Base-by-base conservation (phyloP, 108 stramenopile genomes). In the Cyclostephanos tholiformis region DNA sequence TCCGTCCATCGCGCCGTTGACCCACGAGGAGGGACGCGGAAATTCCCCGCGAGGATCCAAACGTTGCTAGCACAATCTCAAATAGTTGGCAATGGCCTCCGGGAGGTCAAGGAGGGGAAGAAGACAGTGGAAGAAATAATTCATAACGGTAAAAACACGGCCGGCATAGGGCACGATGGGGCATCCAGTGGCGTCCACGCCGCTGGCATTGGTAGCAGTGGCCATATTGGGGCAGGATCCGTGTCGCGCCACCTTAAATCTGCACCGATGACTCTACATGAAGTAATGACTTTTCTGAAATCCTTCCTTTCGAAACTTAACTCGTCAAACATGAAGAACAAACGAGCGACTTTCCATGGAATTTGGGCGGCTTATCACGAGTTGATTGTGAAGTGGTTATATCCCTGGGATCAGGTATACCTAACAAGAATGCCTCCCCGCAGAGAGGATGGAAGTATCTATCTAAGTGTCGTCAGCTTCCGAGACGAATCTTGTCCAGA, bases 401-500 rank as follows among this genome's bases (percentile, higher is more conserved):
- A 88, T 75, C 87, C 87, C 7, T 94, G 93, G 93, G 93, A 94
- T 72, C 86, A 85, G 14, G 82, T 90, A 36, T 91, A 91, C 63
- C 63, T 94, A 53, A 56, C 65, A n/a, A 71, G 93, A 11, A 89
- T 92, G 89, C 93, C 91, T 12, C 67, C 71, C 0, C 85, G 93
- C 38, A 78, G 90, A 57, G 80, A 91, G 41, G 94, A 95, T 69
- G 91, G 81, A 4, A 82, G 75, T 60, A 86, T 97, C 27, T 99
- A 94, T 77, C 63, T 99, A 38, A 89, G 89, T 64, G 62, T 99
- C 10, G 96, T 95, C n/a, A 95, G 83, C 63, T 97, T 96, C 82
- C 85, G 97, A 13, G 97, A 99, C 77, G 93, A 95, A 66, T 90
- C 90, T 72, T 99, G 98, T 75, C 80, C 92, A 29, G 88, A 90